These are phyloP conservation scores for Beauveria sp. DNA, from an alignment of 2,329 filamentous ascomycete genomes.

Conservation along the genomic window DNA sequence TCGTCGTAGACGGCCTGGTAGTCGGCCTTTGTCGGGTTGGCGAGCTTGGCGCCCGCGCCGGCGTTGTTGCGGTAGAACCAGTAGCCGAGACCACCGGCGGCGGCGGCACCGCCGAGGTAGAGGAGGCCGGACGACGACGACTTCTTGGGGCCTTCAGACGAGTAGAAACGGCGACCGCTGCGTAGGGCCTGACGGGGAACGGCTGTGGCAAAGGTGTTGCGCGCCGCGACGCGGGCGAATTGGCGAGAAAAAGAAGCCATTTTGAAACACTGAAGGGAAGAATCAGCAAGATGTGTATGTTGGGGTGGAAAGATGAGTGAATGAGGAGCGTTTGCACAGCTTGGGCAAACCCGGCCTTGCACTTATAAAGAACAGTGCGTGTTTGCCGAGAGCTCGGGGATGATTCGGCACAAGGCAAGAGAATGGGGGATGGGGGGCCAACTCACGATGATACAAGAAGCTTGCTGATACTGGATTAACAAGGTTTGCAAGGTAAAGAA, in stretches of 20 bases:
- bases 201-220: constrained; percentile 50
- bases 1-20: constrained; percentile 95
- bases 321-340: background rate
- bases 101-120: constrained; percentile 51
- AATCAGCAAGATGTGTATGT: background rate
- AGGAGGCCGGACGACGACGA: constrained; percentile 41
- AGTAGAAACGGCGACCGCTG: constrained; percentile 71
- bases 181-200: constrained; percentile 62
- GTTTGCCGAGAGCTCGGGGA: background rate
- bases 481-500: constrained; percentile 6
- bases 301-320: background rate
- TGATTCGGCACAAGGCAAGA: background rate
- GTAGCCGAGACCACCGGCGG: constrained; percentile 56
- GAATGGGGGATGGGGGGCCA: background rate
- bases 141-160: constrained; percentile 55
- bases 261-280: background rate
- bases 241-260: constrained; percentile 42
- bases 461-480: background rate
- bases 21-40: constrained; percentile 73
- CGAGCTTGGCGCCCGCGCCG: constrained; percentile 43
- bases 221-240: constrained; percentile 47
- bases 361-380: background rate
- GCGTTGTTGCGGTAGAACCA: constrained; percentile 56
- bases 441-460: constrained; percentile 7
- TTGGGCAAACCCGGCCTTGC: background rate